Evolutionary conservation across 352 stramenopile species (phyloP), one percentile per base, ranked within the genome.

Genomic region (Pythium sp.): DNA sequence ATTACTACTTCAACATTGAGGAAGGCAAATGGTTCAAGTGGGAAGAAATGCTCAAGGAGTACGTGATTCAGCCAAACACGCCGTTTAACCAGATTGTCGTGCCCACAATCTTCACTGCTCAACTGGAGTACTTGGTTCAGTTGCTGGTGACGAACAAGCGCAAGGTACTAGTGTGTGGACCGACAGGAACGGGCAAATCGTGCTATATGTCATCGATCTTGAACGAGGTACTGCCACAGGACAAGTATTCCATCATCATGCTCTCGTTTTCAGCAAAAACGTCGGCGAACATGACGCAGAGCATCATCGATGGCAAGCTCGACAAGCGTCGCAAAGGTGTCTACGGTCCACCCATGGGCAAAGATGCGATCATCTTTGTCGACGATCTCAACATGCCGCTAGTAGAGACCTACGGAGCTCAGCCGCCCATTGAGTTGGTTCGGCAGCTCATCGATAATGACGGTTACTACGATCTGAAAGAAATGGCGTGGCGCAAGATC

Each of bases 361-460:
- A 97, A 62, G 74, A 83, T 58, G 83, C 82, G 22, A 82, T 98
- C 9, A 70, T 98, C 12, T 98, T 98, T 74, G 92, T 98, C 3
- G 94, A 98, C 63, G 93, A 98, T 72, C 68, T 98, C n/a, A 98
- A 98, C 60, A 98, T 98, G 94, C 94, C 94, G n/a, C 76, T 97
- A 6, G 90, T 98, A 0, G 93, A 98, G 72, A 97, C 88, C 4
- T 98, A 98, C 65, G 94, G 92, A 4, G 94, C 93, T 2, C 94
- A 98, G 72, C 93, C 93, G 22, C 94, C 94, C 1, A 95, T 98
- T 49, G 94, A 98, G 66, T 75, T 98, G 22, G 76, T 98, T 41
- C 82, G 93, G 7, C 93, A 98, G 69, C 80, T 98, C 18, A 87
- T 98, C 43, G 92, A 98, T 65, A 89, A 72, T 24, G 92, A 84